Evolutionary conservation across 1,284 basidiomycete species (phyloP).

Genomic region (Malassezia sympodialis): DNA sequence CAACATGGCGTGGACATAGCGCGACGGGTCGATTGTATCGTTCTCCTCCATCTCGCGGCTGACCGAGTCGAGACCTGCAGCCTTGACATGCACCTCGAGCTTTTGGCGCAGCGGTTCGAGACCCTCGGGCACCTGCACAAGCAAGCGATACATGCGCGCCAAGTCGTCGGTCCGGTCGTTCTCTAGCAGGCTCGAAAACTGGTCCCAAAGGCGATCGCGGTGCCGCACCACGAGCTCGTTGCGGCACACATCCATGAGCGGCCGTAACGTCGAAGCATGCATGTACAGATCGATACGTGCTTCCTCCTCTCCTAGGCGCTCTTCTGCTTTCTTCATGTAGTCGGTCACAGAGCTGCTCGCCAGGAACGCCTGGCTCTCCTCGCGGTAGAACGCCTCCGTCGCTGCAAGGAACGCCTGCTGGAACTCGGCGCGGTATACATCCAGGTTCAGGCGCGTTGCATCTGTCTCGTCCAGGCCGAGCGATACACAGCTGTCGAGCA

Average conservation of each 20-base stretch:
- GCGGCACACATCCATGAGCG: slow-evolving; percentile 79
- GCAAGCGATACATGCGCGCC: slow-evolving; percentile 76
- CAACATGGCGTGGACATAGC: slow-evolving; percentile 83
- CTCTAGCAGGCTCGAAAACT: slow-evolving; percentile 83
- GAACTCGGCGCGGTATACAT: slow-evolving; percentile 86
- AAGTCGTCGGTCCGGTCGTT: slow-evolving; percentile 81
- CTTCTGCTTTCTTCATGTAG: slow-evolving; percentile 92
- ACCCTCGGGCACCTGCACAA: slow-evolving; percentile 78
- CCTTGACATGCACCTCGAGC: slow-evolving; percentile 91
- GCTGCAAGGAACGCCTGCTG: slow-evolving; percentile 77
- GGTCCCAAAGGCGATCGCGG: slow-evolving; percentile 78
- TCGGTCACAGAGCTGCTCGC: slow-evolving; percentile 83
- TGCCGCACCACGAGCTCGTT: slow-evolving; percentile 83
- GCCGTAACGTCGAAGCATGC: slow-evolving; percentile 54
- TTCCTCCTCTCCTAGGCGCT: slow-evolving; percentile 83
- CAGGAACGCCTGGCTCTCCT: slow-evolving; percentile 82
- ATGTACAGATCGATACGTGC: slow-evolving; percentile 90
- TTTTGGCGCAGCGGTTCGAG: slow-evolving; percentile 81
- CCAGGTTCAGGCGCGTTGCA: slow-evolving; percentile 79
- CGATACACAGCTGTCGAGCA: slow-evolving; percentile 76
- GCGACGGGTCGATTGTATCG: slow-evolving; percentile 61
- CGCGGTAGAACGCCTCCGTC: slow-evolving; percentile 81
- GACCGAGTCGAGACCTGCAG: slow-evolving; percentile 71
- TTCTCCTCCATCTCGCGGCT: slow-evolving; percentile 58
- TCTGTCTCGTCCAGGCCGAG: slow-evolving; percentile 86